Percentiles rank a stretch among this genome's conserved stretches.
phyloP scores from a whole-genome alignment of 1,139 yeast species.

The Yamadazyma atmosphaerica region DNA sequence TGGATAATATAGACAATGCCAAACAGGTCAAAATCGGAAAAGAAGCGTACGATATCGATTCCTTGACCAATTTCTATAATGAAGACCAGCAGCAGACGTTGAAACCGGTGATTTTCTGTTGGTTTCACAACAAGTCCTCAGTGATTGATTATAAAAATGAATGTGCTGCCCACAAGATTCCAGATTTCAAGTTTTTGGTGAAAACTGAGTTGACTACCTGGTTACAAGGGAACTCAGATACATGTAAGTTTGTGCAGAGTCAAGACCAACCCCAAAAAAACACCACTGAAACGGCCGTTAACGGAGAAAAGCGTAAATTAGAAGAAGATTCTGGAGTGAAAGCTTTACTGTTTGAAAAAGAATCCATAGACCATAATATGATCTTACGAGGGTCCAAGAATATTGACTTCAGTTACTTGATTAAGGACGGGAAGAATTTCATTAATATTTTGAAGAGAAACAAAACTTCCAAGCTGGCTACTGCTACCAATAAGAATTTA shows the following conservation, averaged over 20 bases:
- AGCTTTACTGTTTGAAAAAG: slow-evolving; percentile 54
- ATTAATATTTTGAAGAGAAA: slow-evolving; percentile 54
- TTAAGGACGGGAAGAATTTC: slow-evolving; percentile 68
- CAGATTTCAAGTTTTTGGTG: slow-evolving; percentile 79
- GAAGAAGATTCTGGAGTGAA: slow-evolving; percentile 51
- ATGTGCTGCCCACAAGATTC: slow-evolving; percentile 63
- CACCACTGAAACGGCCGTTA: slow-evolving; percentile 8
- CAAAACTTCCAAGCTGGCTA: slow-evolving; percentile 22
- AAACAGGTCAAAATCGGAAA: slow-evolving; percentile 34
- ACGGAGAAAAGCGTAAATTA: slow-evolving; percentile 26
- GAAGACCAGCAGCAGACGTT: slow-evolving; percentile 54
- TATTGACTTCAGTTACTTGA: slow-evolving; percentile 71
- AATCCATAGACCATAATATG: slow-evolving; percentile 74
- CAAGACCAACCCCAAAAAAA: slow-evolving; percentile 13
- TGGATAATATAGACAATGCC: slow-evolving; percentile 22
- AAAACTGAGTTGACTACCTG: slow-evolving; percentile 82
- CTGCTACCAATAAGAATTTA: slow-evolving; percentile 19
- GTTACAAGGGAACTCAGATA: slow-evolving; percentile 67
- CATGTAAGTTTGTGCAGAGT: slow-evolving; percentile 50
- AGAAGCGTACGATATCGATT: slow-evolving; percentile 33
- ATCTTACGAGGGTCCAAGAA: slow-evolving; percentile 77
- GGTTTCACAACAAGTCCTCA: slow-evolving; percentile 72
- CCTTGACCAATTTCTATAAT: slow-evolving; percentile 56
- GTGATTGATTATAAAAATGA: slow-evolving; percentile 81
- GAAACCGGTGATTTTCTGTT: slow-evolving; percentile 72